A percentile compares a stretch with the other conserved stretches of the same genome.
Evolutionary conservation across 441 rosid species (phyloP).

Genomic region (Dalechampia spathulata): DNA sequence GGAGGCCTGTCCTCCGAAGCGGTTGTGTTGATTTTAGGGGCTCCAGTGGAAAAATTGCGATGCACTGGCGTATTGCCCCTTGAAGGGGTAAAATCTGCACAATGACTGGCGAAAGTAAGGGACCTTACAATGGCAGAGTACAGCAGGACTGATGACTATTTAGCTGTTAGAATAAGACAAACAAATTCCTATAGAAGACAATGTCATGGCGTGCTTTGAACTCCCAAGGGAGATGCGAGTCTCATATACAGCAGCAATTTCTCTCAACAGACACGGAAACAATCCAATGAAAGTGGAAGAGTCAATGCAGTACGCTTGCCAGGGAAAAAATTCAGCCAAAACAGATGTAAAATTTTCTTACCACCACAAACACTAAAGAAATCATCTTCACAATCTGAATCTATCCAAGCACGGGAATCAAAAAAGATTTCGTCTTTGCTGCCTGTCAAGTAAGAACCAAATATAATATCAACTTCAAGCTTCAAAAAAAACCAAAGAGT

Average conservation of each 20-base stretch:
- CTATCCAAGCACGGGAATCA: conserved; percentile 67
- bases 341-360: conserved; percentile 22
- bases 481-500: neutral
- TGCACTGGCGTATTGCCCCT: conserved; percentile 48
- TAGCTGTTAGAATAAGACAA: neutral
- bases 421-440: conserved; percentile 88
- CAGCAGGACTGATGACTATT: neutral
- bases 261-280: neutral
- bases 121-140: neutral
- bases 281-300: neutral
- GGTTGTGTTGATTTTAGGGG: conserved; percentile 31
- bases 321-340: neutral
- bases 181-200: too few relatives aligned
- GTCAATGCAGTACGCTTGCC: neutral
- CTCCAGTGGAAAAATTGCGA: conserved; percentile 38
- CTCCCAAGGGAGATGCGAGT: neutral
- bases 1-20: conserved; percentile 26
- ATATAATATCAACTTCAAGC: neutral
- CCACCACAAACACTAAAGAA: conserved; percentile 91
- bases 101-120: neutral
- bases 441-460: conserved; percentile 34
- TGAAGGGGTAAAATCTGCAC: conserved; percentile 89
- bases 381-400: conserved; percentile 83
- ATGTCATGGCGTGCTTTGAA: too few relatives aligned
- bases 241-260: neutral